phyloP scores from a whole-genome alignment of 306 rosid species.

The Sicyos edulis region DNA sequence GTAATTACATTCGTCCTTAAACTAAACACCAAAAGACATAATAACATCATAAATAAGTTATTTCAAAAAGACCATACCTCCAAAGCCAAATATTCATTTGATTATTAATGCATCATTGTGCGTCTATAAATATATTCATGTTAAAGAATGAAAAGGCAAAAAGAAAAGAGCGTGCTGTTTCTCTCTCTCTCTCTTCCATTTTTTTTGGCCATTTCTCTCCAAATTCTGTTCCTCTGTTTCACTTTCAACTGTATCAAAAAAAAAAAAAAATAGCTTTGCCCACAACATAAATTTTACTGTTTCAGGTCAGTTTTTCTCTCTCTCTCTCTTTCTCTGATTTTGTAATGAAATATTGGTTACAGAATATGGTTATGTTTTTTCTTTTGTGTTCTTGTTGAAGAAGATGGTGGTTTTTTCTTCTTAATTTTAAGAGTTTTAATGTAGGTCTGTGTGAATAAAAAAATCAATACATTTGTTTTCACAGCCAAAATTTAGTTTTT shows the following conservation, averaged over 20 bases:
- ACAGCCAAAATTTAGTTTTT: not conserved
- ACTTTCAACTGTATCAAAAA: not conserved
- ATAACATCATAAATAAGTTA: too few relatives aligned
- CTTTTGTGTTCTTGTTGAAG: not conserved
- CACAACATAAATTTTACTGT: not conserved
- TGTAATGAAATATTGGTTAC: constrained; percentile 2
- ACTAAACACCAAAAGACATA: too few relatives aligned
- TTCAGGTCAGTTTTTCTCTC: not conserved
- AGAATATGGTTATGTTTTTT: not conserved
- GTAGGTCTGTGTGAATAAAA: not conserved
- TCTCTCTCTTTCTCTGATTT: not conserved
- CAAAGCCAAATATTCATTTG: not conserved
- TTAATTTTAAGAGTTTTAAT: not conserved
- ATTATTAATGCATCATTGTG: too few relatives aligned
- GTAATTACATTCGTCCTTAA: too few relatives aligned
- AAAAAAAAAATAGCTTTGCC: not conserved
- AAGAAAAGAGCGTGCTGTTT: not conserved
- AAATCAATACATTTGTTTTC: not conserved
- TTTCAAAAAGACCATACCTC: too few relatives aligned
- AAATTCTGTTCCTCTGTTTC: not conserved
- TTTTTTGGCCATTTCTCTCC: not conserved
- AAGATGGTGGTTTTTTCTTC: not conserved
- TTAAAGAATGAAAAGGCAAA: not conserved
- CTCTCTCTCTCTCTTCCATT: not conserved
- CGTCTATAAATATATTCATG: not conserved